Conservation (phyloP, 139 green algal species). For the Trebouxia sp. region DNA sequence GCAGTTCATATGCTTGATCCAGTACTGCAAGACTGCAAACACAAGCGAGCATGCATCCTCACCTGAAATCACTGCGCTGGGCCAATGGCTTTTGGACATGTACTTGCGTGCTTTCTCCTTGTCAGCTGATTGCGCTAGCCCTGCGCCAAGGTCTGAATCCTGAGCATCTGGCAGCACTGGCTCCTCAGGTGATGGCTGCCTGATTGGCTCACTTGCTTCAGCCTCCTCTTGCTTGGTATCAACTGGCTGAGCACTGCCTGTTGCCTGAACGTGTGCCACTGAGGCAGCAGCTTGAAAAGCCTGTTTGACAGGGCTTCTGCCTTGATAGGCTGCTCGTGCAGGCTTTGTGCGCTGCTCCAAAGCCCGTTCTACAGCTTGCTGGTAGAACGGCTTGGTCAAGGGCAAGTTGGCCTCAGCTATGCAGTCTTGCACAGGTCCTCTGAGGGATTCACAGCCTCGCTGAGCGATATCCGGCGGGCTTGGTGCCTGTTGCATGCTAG, state of each 20-base stretch:
- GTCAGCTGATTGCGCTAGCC: background rate
- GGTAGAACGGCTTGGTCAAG: background rate
- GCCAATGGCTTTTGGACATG: background rate
- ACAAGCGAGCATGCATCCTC: no score
- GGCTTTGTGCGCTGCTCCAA: background rate
- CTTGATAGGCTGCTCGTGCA: background rate
- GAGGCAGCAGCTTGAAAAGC: background rate
- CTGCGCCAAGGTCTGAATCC: constrained; percentile 3
- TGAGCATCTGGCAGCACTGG: background rate
- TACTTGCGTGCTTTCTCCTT: background rate
- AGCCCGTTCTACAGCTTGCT: background rate
- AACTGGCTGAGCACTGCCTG: no score
- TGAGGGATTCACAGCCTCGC: background rate
- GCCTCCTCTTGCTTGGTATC: no score
- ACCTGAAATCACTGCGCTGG: background rate
- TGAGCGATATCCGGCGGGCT: background rate
- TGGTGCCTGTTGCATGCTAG: no score
- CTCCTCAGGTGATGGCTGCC: no score
- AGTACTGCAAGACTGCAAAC: no score
- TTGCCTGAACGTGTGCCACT: no score
- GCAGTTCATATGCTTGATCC: no score
- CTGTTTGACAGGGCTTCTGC: background rate
- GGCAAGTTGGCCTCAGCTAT: constrained; percentile 16
- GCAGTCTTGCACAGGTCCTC: background rate
- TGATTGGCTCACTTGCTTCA: no score